A percentile compares a stretch with the other conserved stretches of the same genome.
These are phyloP conservation scores for Entomortierella chlamydospora DNA, from an alignment of 192 early-diverging fungal species.

Conservation along the genomic window DNA sequence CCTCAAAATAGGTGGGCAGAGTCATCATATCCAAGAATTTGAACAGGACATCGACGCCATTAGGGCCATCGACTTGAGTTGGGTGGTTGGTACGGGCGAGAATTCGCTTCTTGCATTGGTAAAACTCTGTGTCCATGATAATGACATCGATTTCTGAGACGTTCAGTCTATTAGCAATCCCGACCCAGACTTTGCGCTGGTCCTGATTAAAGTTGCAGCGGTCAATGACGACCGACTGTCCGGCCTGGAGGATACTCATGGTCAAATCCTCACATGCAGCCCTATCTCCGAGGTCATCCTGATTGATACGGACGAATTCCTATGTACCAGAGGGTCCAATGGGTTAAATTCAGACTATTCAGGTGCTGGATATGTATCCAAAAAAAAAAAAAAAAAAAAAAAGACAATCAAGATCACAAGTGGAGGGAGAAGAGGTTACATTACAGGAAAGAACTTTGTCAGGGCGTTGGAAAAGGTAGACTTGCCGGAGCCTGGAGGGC, in stretches of 20 bases:
- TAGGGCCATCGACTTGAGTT: constrained; percentile 74
- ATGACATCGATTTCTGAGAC: constrained; percentile 70
- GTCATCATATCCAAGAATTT: constrained; percentile 66
- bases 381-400: not conserved
- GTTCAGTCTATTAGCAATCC: constrained; percentile 68
- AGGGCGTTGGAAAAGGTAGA: constrained; percentile 73
- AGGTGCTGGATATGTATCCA: too few relatives aligned
- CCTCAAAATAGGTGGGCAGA: constrained; percentile 58
- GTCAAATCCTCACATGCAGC: constrained; percentile 72
- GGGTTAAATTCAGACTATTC: not conserved
- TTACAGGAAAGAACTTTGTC: constrained; percentile 45
- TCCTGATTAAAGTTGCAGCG: constrained; percentile 83
- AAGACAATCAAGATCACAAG: not conserved
- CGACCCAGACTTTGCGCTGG: constrained; percentile 80
- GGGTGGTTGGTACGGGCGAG: constrained; percentile 72
- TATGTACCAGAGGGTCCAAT: constrained; percentile 17
- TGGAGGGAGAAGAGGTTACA: not conserved
- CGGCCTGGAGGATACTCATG: constrained; percentile 26
- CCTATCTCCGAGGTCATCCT: constrained; percentile 79
- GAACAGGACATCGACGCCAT: constrained; percentile 71
- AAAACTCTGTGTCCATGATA: constrained; percentile 71
- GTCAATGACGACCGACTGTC: constrained; percentile 78
- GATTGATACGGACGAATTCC: constrained; percentile 76
- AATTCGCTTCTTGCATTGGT: constrained; percentile 71
- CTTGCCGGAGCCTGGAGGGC: constrained; percentile 83